These are phyloP conservation scores for Xerocomus brunneocitrinus DNA, from an alignment of 768 basidiomycete genomes.

Conservation along the genomic window DNA sequence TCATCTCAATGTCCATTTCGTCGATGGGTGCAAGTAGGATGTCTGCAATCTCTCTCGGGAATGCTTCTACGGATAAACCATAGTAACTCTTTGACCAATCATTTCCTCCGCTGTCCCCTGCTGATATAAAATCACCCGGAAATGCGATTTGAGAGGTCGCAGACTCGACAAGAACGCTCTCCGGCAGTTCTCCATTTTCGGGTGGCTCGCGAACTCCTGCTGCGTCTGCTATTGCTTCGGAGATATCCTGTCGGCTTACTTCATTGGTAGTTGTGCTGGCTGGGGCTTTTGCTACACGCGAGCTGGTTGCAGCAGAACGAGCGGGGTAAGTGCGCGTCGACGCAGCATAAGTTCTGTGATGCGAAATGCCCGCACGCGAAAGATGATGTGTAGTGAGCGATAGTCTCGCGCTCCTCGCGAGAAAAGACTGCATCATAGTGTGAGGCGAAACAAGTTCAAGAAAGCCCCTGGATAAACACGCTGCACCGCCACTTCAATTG, in stretches of 20 bases:
- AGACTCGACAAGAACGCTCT: conserved; percentile 10
- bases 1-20: conserved; percentile 82
- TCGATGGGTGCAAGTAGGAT: conserved; percentile 71
- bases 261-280: conserved; percentile 30
- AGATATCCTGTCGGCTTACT: conserved; percentile 17
- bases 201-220: conserved; percentile 11
- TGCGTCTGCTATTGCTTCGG: conserved; percentile 19
- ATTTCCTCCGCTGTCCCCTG: conserved; percentile 29
- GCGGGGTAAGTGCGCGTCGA: conserved; percentile 24
- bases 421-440: conserved; percentile 15
- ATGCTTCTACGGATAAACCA: conserved; percentile 75
- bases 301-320: conserved; percentile 19
- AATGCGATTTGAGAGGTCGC: conserved; percentile 23
- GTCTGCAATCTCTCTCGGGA: conserved; percentile 69
- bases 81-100: conserved; percentile 91
- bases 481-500: conserved; percentile 10
- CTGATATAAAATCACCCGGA: conserved; percentile 25
- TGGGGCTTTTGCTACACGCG: conserved; percentile 24
- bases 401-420: conserved; percentile 11
- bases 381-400: conserved; percentile 8
- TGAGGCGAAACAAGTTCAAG: background rate
- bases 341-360: conserved; percentile 16
- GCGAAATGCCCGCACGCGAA: background rate
- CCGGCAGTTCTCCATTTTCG: conserved; percentile 15
- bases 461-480: background rate